These are phyloP conservation scores for Paracamarosporium sp. DNA, from an alignment of 2,329 filamentous ascomycete genomes.

Conservation along the genomic window DNA sequence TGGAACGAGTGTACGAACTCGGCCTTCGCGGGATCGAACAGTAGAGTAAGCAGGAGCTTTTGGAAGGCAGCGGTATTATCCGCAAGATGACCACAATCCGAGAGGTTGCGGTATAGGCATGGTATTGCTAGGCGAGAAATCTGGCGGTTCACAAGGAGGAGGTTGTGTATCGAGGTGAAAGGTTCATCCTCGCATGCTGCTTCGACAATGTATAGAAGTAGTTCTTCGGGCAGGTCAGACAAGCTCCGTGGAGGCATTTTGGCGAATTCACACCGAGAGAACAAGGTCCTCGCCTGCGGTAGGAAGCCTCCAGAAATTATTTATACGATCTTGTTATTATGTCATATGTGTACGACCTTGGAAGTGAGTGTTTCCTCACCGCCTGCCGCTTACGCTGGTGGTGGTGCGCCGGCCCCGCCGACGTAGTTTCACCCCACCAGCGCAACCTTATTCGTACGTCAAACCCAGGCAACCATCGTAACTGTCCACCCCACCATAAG, in stretches of 20 bases:
- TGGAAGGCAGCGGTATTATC: not conserved
- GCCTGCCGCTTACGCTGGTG: not conserved
- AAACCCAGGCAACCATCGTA: not conserved
- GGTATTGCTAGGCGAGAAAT: not conserved
- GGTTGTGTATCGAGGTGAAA: not conserved
- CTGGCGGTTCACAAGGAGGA: not conserved
- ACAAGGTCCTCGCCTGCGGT: too few relatives aligned
- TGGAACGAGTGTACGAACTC: not conserved
- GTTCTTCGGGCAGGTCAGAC: not conserved
- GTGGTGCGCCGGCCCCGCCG: constrained; percentile 2
- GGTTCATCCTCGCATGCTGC: not conserved
- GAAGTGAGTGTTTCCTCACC: not conserved
- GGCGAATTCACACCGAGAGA: not conserved
- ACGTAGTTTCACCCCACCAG: not conserved
- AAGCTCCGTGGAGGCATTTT: not conserved
- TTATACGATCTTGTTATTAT: not conserved
- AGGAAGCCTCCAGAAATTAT: not conserved
- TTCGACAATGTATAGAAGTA: not conserved
- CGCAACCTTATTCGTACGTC: constrained; percentile 1
- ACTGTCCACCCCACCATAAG: too few relatives aligned
- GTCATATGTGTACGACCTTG: not conserved
- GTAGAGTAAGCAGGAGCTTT: not conserved
- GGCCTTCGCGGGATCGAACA: not conserved
- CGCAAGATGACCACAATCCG: not conserved
- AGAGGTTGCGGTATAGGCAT: not conserved